Conservation (phyloP, 441 rosid species). For the Syzygium syzygioides region DNA sequence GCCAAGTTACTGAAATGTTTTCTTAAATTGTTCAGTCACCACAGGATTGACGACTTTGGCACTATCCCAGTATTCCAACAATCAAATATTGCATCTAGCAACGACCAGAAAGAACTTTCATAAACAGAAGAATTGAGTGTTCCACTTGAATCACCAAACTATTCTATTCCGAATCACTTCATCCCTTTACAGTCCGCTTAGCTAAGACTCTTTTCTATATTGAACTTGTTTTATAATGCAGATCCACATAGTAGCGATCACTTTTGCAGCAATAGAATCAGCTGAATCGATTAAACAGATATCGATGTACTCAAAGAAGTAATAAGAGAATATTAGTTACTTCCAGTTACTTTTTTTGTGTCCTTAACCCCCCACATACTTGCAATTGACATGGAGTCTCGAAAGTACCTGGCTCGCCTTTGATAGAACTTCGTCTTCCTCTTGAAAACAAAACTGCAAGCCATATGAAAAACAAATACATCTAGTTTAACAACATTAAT, state of each 20-base stretch:
- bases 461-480: neutral
- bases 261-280: neutral
- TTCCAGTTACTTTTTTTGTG: neutral
- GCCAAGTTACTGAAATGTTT: neutral
- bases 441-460: conserved; percentile 77
- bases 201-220: neutral
- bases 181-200: neutral
- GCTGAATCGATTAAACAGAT: neutral
- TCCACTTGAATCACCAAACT: neutral
- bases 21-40: neutral
- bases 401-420: conserved; percentile 70
- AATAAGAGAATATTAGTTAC: neutral
- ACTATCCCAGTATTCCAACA: neutral
- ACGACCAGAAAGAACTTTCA: neutral
- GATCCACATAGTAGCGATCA: neutral
- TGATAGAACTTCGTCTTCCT: conserved; percentile 72
- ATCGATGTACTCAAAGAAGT: neutral
- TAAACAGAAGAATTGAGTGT: neutral
- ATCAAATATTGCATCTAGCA: neutral
- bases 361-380: neutral
- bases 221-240: neutral
- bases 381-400: neutral
- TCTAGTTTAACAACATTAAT: neutral
- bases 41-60: neutral
- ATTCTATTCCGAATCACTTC: neutral